Evolutionary conservation across 2,329 filamentous ascomycete genomes (phyloP).

Genomic region (Colletotrichum endophyticum): DNA sequence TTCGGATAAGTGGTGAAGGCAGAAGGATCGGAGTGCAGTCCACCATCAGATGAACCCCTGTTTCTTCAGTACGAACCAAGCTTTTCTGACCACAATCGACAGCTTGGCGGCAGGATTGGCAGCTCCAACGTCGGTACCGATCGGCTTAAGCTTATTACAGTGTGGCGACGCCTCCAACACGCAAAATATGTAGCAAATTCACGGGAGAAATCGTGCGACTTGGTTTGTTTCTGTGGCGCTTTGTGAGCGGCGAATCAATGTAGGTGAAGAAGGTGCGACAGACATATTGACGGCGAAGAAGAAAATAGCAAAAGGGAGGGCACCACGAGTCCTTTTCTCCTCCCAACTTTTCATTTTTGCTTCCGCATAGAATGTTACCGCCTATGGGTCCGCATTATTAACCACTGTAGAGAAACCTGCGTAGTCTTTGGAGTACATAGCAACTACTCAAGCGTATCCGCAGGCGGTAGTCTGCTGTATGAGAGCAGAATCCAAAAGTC

Average conservation of each 20-base stretch:
- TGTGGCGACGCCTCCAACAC: neutral
- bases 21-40: neutral
- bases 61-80: neutral
- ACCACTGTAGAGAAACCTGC: rapidly evolving
- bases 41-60: neutral
- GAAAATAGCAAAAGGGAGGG: neutral
- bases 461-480: neutral
- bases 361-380: neutral
- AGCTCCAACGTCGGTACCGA: neutral
- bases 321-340: neutral
- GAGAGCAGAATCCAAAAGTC: neutral
- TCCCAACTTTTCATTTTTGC: neutral
- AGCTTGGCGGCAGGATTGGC: neutral
- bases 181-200: neutral
- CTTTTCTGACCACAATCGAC: neutral
- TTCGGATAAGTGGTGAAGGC: neutral
- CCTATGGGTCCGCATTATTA: neutral
- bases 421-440: neutral
- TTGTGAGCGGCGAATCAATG: neutral
- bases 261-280: neutral
- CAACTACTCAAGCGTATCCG: neutral
- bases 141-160: neutral
- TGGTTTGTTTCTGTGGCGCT: rapidly evolving
- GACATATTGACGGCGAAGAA: neutral
- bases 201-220: neutral